Conservation (phyloP, 768 basidiomycete species). For the Lactarius sp. region DNA sequence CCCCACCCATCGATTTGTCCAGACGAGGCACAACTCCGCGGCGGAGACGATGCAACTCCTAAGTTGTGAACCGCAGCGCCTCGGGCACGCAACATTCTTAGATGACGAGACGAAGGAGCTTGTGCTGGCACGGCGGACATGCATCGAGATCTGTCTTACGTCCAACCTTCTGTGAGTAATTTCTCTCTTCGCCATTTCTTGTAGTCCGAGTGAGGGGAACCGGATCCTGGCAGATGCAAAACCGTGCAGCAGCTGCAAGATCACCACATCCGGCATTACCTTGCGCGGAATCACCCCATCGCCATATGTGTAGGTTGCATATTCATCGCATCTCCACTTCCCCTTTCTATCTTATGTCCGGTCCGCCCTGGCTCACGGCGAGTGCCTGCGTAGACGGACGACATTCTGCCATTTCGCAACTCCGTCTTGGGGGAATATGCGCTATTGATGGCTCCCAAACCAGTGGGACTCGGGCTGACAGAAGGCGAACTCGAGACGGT, state of each 20-base stretch:
- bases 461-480: slow-evolving; percentile 63
- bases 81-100: slow-evolving; percentile 82
- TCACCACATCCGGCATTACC: slow-evolving; percentile 69
- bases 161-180: slow-evolving; percentile 65
- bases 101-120: slow-evolving; percentile 51
- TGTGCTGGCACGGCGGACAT: slow-evolving; percentile 51
- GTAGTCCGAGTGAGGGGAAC: not conserved
- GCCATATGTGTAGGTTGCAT: slow-evolving; percentile 60
- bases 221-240: slow-evolving; percentile 49
- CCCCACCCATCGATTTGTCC: not conserved
- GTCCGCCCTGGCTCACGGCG: slow-evolving; percentile 15
- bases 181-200: not conserved
- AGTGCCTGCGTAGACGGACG: slow-evolving; percentile 62
- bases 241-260: slow-evolving; percentile 59
- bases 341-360: not conserved
- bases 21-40: slow-evolving; percentile 46
- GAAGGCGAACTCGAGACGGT: slow-evolving; percentile 52
- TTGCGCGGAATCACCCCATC: slow-evolving; percentile 60
- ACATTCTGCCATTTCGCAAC: slow-evolving; percentile 72
- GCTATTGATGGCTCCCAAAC: slow-evolving; percentile 65
- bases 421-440: slow-evolving; percentile 76
- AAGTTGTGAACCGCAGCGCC: slow-evolving; percentile 55
- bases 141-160: slow-evolving; percentile 76
- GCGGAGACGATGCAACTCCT: slow-evolving; percentile 60
- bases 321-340: not conserved